These are phyloP conservation scores for Solanum arcanum DNA, from an alignment of 257 asterid species.

Conservation along the genomic window DNA sequence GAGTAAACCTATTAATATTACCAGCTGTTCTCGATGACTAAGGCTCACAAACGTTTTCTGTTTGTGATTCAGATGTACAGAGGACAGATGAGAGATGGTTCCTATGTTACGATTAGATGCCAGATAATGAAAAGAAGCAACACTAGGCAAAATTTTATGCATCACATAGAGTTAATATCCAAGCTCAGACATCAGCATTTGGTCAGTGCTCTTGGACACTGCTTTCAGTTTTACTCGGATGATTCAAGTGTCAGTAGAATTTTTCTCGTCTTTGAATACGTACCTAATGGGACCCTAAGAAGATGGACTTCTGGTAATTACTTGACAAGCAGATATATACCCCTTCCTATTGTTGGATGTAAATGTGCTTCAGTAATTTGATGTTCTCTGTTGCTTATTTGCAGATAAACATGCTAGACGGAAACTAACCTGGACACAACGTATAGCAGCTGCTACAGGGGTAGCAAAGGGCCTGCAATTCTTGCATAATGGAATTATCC, in stretches of 20 bases:
- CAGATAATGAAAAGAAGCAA: conserved; percentile 49
- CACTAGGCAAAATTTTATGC: conserved; percentile 54
- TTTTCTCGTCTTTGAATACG: conserved; percentile 70
- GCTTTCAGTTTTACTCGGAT: conserved; percentile 78
- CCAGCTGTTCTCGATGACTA: not conserved
- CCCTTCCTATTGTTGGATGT: not conserved
- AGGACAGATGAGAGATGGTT: conserved; percentile 67
- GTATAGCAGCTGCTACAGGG: conserved; percentile 75
- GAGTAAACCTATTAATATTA: not conserved
- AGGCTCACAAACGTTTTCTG: not conserved
- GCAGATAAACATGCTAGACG: conserved; percentile 41
- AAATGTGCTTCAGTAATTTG: not conserved
- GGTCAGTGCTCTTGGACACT: conserved; percentile 85
- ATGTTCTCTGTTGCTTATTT: not conserved
- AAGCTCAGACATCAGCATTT: conserved; percentile 77
- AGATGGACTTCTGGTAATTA: conserved; percentile 75
- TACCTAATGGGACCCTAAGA: conserved; percentile 72
- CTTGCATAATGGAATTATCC: conserved; percentile 78
- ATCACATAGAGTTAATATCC: conserved; percentile 57
- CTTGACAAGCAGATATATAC: not conserved
- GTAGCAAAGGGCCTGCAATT: conserved; percentile 91
- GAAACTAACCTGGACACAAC: conserved; percentile 71
- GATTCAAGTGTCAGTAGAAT: conserved; percentile 78
- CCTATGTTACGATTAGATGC: conserved; percentile 54
- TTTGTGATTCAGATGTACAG: conserved; percentile 50